Percentiles rank a stretch among this genome's conserved stretches.
These are phyloP conservation scores for Prinsepia uniflora DNA, from an alignment of 306 rosid species.

Conservation along the genomic window DNA sequence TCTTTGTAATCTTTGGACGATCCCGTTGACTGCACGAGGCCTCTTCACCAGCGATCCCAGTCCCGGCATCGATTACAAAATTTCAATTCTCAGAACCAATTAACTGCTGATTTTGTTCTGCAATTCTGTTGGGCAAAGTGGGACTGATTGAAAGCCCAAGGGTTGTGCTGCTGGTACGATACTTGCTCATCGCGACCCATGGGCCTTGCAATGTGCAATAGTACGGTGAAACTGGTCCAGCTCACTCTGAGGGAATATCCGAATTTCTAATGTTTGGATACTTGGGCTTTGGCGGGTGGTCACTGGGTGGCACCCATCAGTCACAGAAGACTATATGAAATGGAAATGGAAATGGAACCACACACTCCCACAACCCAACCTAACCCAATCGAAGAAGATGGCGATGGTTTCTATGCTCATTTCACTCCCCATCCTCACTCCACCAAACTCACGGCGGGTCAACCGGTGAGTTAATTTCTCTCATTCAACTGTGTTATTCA, in stretches of 20 bases:
- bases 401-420: conserved; percentile 47
- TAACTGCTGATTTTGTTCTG: neutral
- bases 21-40: neutral
- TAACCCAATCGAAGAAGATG: conserved; percentile 29
- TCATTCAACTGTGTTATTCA: neutral
- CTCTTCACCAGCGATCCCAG: conserved; percentile 5
- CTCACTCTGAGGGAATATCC: neutral
- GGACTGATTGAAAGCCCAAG: neutral
- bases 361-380: neutral
- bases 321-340: neutral
- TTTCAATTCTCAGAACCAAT: neutral
- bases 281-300: conserved; percentile 7
- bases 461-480: conserved; percentile 39
- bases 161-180: no score
- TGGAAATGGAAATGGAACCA: no score
- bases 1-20: conserved; percentile 22
- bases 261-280: neutral
- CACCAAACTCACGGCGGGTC: conserved; percentile 39
- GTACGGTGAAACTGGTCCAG: neutral
- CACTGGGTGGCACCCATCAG: neutral
- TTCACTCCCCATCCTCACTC: conserved; percentile 39
- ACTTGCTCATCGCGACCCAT: neutral
- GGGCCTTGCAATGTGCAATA: neutral
- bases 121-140: neutral
- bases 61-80: conserved; percentile 6